Evolutionary conservation across 2,329 filamentous ascomycete species (phyloP).

Genomic region (Colletotrichum scovillei): DNA sequence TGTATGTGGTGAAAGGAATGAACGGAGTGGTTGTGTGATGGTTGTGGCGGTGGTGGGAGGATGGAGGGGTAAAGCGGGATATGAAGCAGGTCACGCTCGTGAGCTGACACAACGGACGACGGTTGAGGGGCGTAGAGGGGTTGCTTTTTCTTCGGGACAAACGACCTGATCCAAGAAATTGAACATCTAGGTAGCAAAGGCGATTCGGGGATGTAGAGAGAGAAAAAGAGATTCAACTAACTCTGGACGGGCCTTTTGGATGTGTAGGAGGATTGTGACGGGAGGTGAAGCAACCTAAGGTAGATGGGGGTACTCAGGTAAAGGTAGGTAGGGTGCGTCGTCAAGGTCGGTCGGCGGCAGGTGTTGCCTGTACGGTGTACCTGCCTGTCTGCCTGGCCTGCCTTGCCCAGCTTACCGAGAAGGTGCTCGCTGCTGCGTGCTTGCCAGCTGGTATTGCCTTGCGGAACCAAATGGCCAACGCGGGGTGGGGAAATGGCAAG

Average conservation of each 20-base stretch:
- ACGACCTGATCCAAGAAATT: slow-evolving; percentile 8
- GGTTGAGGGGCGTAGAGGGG: background rate
- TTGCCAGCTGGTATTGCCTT: slow-evolving; percentile 14
- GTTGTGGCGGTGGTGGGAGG: slow-evolving; percentile 20
- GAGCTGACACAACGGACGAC: slow-evolving; percentile 21
- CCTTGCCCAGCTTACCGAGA: background rate
- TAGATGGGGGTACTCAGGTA: background rate
- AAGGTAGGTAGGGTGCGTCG: background rate
- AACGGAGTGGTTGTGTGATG: slow-evolving; percentile 10
- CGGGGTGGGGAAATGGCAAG: slow-evolving; percentile 23
- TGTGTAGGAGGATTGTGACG: slow-evolving; percentile 4
- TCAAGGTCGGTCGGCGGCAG: background rate
- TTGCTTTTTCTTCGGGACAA: slow-evolving; percentile 7
- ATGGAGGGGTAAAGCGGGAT: slow-evolving; percentile 36
- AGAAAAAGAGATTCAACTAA: slow-evolving; percentile 13
- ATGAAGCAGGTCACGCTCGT: slow-evolving; percentile 20
- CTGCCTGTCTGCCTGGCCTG: background rate
- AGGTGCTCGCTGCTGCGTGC: slow-evolving; percentile 15
- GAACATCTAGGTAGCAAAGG: background rate
- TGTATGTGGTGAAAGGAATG: slow-evolving; percentile 1
- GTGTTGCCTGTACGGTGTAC: slow-evolving; percentile 3
- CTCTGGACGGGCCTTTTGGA: slow-evolving; percentile 22
- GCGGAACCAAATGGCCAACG: background rate
- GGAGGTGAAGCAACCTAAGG: background rate
- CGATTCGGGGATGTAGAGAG: background rate